Evolutionary conservation across 106 monocot genomes (phyloP).

Genomic region (Vanilla planifolia): DNA sequence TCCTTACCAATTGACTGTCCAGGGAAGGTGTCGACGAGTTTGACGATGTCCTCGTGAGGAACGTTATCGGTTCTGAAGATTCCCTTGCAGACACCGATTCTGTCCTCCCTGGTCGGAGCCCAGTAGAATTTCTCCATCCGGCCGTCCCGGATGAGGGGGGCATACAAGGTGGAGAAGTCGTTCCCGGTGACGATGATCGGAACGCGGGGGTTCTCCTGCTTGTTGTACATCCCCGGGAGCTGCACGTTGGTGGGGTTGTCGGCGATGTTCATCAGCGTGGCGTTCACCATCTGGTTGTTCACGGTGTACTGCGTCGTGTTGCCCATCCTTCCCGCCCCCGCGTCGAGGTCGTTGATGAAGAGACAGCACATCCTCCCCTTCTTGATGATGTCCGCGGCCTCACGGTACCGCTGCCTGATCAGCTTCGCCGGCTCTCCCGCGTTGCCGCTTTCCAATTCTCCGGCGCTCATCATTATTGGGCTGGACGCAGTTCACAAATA

Average conservation of each 20-base stretch:
- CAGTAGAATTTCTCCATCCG: constrained; percentile 99
- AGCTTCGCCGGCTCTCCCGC: constrained; percentile 96
- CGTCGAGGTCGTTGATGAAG: constrained; percentile 99
- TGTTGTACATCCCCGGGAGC: constrained; percentile 99
- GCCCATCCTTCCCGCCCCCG: constrained; percentile 91
- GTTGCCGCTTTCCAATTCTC: constrained; percentile 95
- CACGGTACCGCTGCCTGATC: constrained; percentile 93
- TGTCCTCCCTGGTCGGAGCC: constrained; percentile 74
- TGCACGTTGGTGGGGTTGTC: constrained; percentile 96
- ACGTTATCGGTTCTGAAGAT: constrained; percentile 88
- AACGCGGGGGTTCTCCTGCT: constrained; percentile 88
- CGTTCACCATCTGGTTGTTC: constrained; percentile 99
- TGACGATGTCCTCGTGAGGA: constrained; percentile 47
- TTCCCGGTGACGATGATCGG: constrained; percentile 95
- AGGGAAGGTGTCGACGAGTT: constrained; percentile 84
- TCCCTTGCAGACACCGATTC: constrained; percentile 30
- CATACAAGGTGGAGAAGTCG: constrained; percentile 97
- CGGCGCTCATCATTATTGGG: constrained; percentile 99
- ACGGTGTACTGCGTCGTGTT: constrained; percentile 98
- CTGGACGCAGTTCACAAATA: too few species aligned
- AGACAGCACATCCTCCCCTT: constrained; percentile 96
- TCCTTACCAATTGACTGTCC: constrained; percentile 97
- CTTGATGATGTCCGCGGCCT: constrained; percentile 84
- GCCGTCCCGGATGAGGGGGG: constrained; percentile 92
- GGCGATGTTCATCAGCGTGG: constrained; percentile 99